Conservation (phyloP, 345 rosid genomes). For the Noccaea caerulescens region DNA sequence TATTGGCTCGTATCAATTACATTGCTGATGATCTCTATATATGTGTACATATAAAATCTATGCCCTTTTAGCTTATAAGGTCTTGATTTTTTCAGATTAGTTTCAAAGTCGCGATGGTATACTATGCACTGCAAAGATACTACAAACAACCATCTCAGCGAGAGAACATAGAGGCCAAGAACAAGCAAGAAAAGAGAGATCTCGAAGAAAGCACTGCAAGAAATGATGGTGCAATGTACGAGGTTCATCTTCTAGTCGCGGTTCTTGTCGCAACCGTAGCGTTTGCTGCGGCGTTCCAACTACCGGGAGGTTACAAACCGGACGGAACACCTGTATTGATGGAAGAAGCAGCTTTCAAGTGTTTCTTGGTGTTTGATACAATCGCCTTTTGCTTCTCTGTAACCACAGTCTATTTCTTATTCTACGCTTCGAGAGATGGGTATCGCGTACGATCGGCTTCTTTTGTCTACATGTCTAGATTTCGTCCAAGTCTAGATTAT, state of each 20-base stretch:
- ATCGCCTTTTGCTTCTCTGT: constrained; percentile 42
- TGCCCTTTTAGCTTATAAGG: no score
- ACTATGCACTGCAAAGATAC: constrained; percentile 24
- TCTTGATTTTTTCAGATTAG: constrained; percentile 5
- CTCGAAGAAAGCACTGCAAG: background rate
- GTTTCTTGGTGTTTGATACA: constrained; percentile 37
- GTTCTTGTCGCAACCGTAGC: constrained; percentile 40
- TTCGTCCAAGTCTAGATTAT: background rate
- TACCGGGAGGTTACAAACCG: constrained; percentile 39
- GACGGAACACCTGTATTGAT: constrained; percentile 36
- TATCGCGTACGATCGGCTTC: constrained; percentile 2
- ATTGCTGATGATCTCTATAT: no score
- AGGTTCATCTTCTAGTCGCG: constrained; percentile 38
- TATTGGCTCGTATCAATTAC: no score
- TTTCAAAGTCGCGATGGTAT: constrained; percentile 3
- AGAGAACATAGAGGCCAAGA: constrained; percentile 24
- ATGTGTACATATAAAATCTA: no score
- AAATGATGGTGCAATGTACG: constrained; percentile 28
- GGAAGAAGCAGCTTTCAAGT: constrained; percentile 36
- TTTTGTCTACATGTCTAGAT: constrained; percentile 38
- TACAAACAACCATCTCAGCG: constrained; percentile 22
- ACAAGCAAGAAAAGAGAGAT: constrained; percentile 10
- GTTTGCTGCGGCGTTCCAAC: constrained; percentile 37
- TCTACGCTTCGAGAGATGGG: constrained; percentile 21
- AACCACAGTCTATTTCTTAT: constrained; percentile 25